phyloP scores from a whole-genome alignment of 2,329 filamentous ascomycete species.

The Cladosporium sp. region DNA sequence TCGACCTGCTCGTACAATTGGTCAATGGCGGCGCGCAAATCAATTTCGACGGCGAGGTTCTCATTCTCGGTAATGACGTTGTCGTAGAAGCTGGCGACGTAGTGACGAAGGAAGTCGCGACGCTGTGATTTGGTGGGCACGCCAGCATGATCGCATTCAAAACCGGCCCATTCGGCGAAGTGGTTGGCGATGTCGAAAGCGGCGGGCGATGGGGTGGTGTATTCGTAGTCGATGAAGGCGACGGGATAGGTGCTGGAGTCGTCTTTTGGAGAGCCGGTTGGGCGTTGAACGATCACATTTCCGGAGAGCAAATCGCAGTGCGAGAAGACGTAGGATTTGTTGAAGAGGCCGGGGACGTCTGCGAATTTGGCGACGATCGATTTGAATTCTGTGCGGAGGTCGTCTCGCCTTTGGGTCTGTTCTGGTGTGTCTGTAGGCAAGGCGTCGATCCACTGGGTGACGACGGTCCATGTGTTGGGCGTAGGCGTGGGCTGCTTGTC shows the following conservation, averaged over 20 bases:
- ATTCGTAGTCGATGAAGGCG: conserved; percentile 97
- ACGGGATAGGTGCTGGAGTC: conserved; percentile 39
- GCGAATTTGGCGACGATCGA: conserved; percentile 68
- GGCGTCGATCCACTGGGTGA: conserved; percentile 92
- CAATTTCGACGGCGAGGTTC: conserved; percentile 45
- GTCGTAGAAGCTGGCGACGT: conserved; percentile 66
- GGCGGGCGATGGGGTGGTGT: conserved; percentile 87
- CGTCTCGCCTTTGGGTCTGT: conserved; percentile 62
- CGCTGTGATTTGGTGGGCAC: conserved; percentile 76
- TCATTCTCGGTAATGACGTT: conserved; percentile 39
- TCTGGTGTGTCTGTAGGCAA: conserved; percentile 69
- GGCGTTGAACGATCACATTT: conserved; percentile 73
- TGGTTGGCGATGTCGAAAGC: conserved; percentile 98
- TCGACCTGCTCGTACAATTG: conserved; percentile 79
- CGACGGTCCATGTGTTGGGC: conserved; percentile 91
- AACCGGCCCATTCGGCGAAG: conserved; percentile 97
- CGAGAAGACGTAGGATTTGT: conserved; percentile 79
- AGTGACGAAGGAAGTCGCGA: conserved; percentile 76
- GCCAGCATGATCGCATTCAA: conserved; percentile 84
- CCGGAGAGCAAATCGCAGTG: conserved; percentile 95
- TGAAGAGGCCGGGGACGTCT: conserved; percentile 70
- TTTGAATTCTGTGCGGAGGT: conserved; percentile 70
- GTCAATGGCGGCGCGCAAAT: conserved; percentile 58
- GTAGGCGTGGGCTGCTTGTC: conserved; percentile 55
- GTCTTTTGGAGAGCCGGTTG: not conserved